Evolutionary conservation across 2,329 filamentous ascomycete genomes (phyloP).

Genomic region (Fusarium sterilihyphosum): DNA sequence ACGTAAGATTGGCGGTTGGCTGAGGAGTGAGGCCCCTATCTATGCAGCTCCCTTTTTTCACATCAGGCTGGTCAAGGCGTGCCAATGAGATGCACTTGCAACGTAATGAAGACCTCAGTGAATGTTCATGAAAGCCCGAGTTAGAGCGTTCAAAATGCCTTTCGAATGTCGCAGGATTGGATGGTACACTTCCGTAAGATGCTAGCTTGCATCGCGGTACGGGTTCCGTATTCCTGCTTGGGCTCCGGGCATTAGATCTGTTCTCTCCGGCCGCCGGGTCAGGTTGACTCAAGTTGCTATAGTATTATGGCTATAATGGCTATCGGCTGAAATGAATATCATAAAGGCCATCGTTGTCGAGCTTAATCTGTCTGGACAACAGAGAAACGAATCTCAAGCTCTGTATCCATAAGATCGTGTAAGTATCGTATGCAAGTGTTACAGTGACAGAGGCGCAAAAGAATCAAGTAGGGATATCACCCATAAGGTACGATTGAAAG

Average conservation of each 20-base stretch:
- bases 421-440: too few relatives aligned
- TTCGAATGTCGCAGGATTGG: too few relatives aligned
- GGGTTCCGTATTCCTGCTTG: not conserved
- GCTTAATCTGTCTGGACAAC: too few relatives aligned
- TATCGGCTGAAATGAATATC: not conserved
- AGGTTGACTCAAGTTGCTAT: too few relatives aligned
- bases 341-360: not conserved
- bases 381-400: not conserved
- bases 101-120: not conserved
- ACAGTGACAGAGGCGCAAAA: too few relatives aligned
- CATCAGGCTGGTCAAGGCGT: not conserved
- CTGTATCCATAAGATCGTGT: not conserved
- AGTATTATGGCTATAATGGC: not conserved
- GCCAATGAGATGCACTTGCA: not conserved
- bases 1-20: not conserved
- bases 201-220: too few relatives aligned
- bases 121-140: not conserved
- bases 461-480: too few relatives aligned
- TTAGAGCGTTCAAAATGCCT: too few relatives aligned
- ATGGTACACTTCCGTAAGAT: too few relatives aligned
- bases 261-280: not conserved
- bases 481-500: too few relatives aligned
- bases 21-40: not conserved
- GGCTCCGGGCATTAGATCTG: not conserved
- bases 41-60: not conserved